These are phyloP conservation scores for Xylaria cubensis DNA, from an alignment of 495 filamentous ascomycete species.

Conservation along the genomic window DNA sequence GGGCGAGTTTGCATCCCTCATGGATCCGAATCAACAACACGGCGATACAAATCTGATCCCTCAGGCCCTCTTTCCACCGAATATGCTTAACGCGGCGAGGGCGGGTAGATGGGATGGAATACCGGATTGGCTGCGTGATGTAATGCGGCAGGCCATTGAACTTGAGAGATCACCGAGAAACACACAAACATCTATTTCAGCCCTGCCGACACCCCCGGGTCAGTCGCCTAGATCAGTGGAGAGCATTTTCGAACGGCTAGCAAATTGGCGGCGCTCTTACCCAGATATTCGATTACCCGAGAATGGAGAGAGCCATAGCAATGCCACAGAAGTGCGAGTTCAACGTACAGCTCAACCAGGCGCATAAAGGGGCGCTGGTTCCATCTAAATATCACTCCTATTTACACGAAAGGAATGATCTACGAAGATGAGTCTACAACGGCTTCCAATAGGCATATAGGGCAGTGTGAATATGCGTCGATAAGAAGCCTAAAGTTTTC, in stretches of 20 bases:
- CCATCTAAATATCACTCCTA: not conserved
- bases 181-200: not conserved
- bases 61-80: conserved; percentile 50
- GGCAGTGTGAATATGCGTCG: not conserved
- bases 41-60: conserved; percentile 41
- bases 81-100: conserved; percentile 52
- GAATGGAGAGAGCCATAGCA: conserved; percentile 21
- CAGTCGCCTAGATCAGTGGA: not conserved
- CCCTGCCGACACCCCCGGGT: not conserved
- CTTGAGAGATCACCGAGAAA: conserved; percentile 26
- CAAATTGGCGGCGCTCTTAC: conserved; percentile 33
- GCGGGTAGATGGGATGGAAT: conserved; percentile 60
- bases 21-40: conserved; percentile 45
- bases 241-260: conserved; percentile 7
- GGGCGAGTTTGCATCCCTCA: conserved; percentile 54
- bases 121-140: conserved; percentile 54
- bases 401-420: not conserved
- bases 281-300: conserved; percentile 38
- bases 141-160: conserved; percentile 51
- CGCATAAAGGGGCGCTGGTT: conserved; percentile 27
- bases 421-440: not conserved
- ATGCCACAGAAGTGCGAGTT: conserved; percentile 31
- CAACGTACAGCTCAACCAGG: conserved; percentile 38
- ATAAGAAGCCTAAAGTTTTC: not conserved
- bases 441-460: not conserved